Evolutionary conservation across 495 filamentous ascomycete species (phyloP).

Genomic region (Tuber brumale): DNA sequence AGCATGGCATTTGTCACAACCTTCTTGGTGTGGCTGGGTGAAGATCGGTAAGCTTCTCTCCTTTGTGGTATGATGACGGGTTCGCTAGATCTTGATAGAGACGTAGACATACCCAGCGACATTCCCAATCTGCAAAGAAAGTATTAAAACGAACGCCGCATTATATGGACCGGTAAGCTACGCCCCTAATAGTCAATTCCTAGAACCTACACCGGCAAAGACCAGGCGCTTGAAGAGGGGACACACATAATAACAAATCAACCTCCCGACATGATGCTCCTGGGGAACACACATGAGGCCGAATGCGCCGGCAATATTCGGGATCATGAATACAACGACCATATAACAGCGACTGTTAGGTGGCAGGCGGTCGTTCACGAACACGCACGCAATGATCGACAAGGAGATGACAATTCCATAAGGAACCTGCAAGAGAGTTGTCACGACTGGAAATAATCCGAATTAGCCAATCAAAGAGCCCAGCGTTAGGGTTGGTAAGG

Average conservation of each 20-base stretch:
- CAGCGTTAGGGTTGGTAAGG: neutral
- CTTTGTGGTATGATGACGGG: slow-evolving; percentile 6
- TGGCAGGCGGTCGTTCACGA: slow-evolving; percentile 52
- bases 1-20: slow-evolving; percentile 56
- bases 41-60: slow-evolving; percentile 12
- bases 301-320: slow-evolving; percentile 52
- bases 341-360: slow-evolving; percentile 52
- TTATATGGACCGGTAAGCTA: slow-evolving; percentile 56
- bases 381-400: slow-evolving; percentile 55
- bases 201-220: neutral
- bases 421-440: slow-evolving; percentile 53
- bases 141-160: slow-evolving; percentile 54
- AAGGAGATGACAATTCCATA: slow-evolving; percentile 54
- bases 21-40: slow-evolving; percentile 55
- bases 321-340: slow-evolving; percentile 51
- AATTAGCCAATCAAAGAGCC: neutral
- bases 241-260: slow-evolving; percentile 52
- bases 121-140: slow-evolving; percentile 55
- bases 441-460: slow-evolving; percentile 36
- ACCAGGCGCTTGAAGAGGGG: neutral
- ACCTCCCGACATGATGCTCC: slow-evolving; percentile 47
- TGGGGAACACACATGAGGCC: slow-evolving; percentile 51
- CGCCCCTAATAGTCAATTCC: neutral
- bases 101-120: slow-evolving; percentile 44
- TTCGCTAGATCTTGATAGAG: neutral